Percentiles rank a stretch among this genome's conserved stretches.
These are phyloP conservation scores for Komagataella ulmi DNA, from an alignment of 805 yeast species.

Conservation along the genomic window DNA sequence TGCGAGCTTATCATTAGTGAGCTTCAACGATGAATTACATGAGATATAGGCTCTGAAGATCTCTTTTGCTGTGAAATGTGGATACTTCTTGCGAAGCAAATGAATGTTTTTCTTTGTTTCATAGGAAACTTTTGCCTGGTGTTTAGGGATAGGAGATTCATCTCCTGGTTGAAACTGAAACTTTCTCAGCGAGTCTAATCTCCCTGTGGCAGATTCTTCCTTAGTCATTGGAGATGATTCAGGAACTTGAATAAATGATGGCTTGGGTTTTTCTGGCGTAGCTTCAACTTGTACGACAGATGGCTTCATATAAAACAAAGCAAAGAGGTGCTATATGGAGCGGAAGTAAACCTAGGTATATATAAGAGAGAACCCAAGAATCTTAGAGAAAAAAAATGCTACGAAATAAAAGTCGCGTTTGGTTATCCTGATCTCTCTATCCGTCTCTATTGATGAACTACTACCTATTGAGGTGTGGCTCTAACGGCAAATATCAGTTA, in stretches of 20 bases:
- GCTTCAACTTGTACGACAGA: not conserved
- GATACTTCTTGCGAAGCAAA: constrained; percentile 16
- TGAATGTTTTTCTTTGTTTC: constrained; percentile 15
- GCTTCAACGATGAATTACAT: not conserved
- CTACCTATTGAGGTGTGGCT: constrained; percentile 51
- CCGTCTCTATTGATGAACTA: constrained; percentile 5
- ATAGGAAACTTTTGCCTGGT: constrained; percentile 7
- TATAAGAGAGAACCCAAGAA: not conserved
- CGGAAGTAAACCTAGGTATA: not conserved
- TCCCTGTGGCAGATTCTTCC: constrained; percentile 8
- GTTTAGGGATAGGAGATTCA: not conserved
- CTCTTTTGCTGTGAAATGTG: not conserved
- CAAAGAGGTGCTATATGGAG: not conserved
- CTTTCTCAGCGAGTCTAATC: constrained; percentile 20
- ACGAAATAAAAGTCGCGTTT: not conserved
- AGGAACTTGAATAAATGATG: constrained; percentile 31
- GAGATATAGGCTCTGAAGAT: not conserved
- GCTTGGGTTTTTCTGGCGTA: constrained; percentile 9
- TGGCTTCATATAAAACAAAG: not conserved
- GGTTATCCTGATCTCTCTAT: not conserved
- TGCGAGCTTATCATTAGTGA: not conserved
- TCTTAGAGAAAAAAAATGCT: not conserved
- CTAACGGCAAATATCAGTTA: constrained; percentile 71
- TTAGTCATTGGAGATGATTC: constrained; percentile 29
- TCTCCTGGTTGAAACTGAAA: constrained; percentile 21